Evolutionary conservation across 202 grass and related monocot genomes (phyloP), one percentile per base, ranked within the genome.

Genomic region (Brachypodium distachyon): DNA sequence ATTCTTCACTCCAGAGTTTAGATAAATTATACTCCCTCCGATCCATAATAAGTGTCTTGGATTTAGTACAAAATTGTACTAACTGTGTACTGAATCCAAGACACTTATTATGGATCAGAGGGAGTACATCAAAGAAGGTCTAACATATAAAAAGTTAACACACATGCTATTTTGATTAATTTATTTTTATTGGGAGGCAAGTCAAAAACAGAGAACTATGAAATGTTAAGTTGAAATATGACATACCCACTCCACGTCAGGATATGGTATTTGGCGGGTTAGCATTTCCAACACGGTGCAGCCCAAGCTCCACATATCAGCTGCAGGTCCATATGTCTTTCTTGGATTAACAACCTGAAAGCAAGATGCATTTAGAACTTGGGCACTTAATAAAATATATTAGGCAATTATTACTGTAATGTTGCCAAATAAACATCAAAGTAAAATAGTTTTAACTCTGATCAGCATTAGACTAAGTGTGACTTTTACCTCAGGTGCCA

Each of bases 241-340:
- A 81, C 83, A 67, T 85, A 99, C 96, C 96, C 92, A 96, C 80
- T 96, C 96, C 1, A 99, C 25, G 62, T 96, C 70, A 61, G 96
- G 96, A 91, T 93, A 93, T 61, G 96, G 96, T 87, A 96, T 82
- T 72, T 99, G 78, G 22, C 81, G 89, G 43, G 96, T 99, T 53
- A 99, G 63, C 96, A 99, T 99, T 85, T 99, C 96, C 70, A 99
- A 82, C 26, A 99, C 96, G 31, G 92, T 99, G 76, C 96, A 99
- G 42, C 96, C 96, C 66, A 99, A 84, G 77, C 96, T 99, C 96
- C 96, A 99, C 59, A 99, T 91, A 83, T 99, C 96, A 54, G 96
- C 96, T 79, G 92, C 63, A 49, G 87, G 81, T 42, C 96, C 96
- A 67, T 99, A 99, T 54, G 87, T 82, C 65, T 82, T 96, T 86